Conservation (phyloP, 2,329 filamentous ascomycete genomes). For the Alternaria sp. region DNA sequence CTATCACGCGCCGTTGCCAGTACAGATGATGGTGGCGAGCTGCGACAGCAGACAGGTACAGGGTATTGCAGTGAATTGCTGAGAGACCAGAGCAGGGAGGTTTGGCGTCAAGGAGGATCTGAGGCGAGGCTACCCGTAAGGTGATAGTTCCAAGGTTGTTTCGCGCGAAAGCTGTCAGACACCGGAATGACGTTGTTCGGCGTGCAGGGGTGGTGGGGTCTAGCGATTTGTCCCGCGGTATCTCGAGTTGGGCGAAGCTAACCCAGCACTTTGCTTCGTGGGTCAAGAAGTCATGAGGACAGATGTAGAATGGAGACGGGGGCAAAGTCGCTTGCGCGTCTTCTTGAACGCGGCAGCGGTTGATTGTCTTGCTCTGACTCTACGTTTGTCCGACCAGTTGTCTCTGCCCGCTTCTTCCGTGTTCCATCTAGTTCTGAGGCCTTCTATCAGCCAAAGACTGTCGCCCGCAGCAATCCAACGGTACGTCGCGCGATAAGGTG, state of each 20-base stretch:
- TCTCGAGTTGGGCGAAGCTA: conserved; percentile 3
- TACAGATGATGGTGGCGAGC: conserved; percentile 23
- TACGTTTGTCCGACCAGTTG: conserved; percentile 26
- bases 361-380: conserved; percentile 29
- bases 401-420: conserved; percentile 19
- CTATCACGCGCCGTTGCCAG: conserved; percentile 34
- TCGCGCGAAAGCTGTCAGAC: conserved; percentile 13
- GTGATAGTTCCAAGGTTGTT: neutral
- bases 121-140: conserved; percentile 21
- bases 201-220: conserved; percentile 24
- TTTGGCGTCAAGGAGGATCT: neutral
- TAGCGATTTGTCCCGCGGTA: conserved; percentile 18
- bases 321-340: conserved; percentile 4
- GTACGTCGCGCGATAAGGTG: neutral
- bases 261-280: neutral
- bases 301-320: neutral
- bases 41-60: conserved; percentile 18
- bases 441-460: neutral
- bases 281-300: neutral
- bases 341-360: conserved; percentile 10
- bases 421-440: conserved; percentile 37
- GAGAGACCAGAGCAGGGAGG: neutral
- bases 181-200: conserved; percentile 37
- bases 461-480: neutral
- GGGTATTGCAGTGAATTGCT: neutral